Conservation (phyloP, 2,329 filamentous ascomycete genomes). For the Pseudogymnoascus sp. region DNA sequence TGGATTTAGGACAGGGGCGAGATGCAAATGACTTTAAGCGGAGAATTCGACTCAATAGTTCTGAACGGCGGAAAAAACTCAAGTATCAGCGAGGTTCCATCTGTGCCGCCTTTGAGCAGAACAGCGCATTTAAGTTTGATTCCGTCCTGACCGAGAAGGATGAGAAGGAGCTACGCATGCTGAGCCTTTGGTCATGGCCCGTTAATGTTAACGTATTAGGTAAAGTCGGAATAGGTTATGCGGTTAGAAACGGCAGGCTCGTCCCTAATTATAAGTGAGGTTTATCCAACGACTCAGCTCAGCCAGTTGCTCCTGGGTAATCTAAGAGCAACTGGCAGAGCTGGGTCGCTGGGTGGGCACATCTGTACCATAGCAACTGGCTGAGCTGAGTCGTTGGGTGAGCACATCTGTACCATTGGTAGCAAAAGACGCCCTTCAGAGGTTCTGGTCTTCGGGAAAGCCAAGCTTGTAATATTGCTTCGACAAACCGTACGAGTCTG, state of each 20-base stretch:
- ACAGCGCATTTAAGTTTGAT: conserved; percentile 14
- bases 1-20: conserved; percentile 13
- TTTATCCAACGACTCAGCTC: no score
- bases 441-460: no score
- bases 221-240: background rate
- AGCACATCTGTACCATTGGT: no score
- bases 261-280: background rate
- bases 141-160: conserved; percentile 13
- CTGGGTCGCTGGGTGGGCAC: no score
- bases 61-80: conserved; percentile 2
- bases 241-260: background rate
- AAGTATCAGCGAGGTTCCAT: conserved; percentile 14
- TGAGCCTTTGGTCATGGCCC: conserved; percentile 13
- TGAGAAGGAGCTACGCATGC: conserved; percentile 13
- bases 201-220: background rate
- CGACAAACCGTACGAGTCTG: background rate
- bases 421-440: no score
- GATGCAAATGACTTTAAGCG: conserved; percentile 12
- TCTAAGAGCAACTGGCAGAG: no score
- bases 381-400: no score
- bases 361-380: no score
- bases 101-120: conserved; percentile 17
- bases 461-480: background rate
- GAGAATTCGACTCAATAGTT: conserved; percentile 10
- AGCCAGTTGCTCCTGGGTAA: no score